Evolutionary conservation across 2,329 filamentous ascomycete genomes (phyloP), one percentile per base, ranked within the genome.

Genomic region (Xylariaceae sp.): DNA sequence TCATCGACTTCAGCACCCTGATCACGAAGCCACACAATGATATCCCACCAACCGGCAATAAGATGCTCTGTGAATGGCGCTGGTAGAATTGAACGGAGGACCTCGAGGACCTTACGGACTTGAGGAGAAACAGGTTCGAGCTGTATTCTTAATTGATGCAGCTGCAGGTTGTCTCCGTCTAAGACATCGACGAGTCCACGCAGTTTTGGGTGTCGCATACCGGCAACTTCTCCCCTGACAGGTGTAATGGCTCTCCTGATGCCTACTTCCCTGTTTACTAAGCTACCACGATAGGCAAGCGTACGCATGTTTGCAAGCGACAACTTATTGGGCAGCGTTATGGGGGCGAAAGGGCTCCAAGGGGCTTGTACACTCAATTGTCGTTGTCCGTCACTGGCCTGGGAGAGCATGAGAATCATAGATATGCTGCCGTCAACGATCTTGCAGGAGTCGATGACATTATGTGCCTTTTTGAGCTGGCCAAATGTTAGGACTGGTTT

Each of bases 291-390:
- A 59, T 83, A 84, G 50, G 85, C 84, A 33, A 90, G 75, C 55
- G 80, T 83, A 65, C 84, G 81, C 23, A 82, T 77, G 61, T 89
- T 85, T 54, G 87, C 81, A 19, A 86, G 71, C 57, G 81, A 80
- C 17, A 92, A 75, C 24, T 69, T 72, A 6, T 80, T 65, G 2
- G 89, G 87, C 2, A 92, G 74, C 0, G 81, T 77, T n/a, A 92
- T 75, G 39, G 85, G 86, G n/a, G 87, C 85, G 11, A 89, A 79
- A 49, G 83, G 82, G 55, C 87, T 87, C 90, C 90, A 93, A 0
- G 89, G 89, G 5, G 88, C 88, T 71, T 92, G 89, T 8, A 91
- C 76, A 63, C 87, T 90, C 14, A 94, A 74, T 67, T 89, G 85
- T 43, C 85, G 82, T 26, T 82, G 81, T 1, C 88, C 87, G 62